Evolutionary conservation across 805 yeast species (phyloP).

Genomic region (Blastobotrys mokoenaii): DNA sequence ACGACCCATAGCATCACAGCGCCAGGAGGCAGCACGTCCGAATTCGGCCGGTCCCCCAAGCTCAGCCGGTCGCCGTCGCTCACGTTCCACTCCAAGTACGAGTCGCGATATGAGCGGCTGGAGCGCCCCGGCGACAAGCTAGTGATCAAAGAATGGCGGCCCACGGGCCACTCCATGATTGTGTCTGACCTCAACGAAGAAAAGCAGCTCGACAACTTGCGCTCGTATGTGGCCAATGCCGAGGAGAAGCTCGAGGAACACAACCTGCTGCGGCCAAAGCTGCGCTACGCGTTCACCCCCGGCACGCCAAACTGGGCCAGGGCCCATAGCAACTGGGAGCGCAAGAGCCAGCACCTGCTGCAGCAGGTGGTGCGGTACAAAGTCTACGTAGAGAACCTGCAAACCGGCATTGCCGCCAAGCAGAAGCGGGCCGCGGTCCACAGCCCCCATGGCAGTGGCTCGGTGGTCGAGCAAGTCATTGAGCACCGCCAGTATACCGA

Average conservation of each 20-base stretch:
- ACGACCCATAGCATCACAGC: neutral
- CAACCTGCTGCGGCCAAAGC: conserved; percentile 30
- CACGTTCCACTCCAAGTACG: conserved; percentile 6
- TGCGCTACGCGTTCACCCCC: conserved; percentile 30
- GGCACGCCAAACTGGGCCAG: conserved; percentile 19
- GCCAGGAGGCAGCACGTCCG: too few species aligned
- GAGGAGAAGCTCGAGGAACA: conserved; percentile 37
- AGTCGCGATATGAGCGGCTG: too few species aligned
- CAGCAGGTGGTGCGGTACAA: conserved; percentile 25
- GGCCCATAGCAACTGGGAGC: conserved; percentile 29
- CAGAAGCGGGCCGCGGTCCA: neutral
- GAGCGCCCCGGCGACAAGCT: conserved; percentile 20
- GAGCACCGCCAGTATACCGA: too few species aligned
- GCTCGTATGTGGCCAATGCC: conserved; percentile 34
- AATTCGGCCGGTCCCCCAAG: neutral
- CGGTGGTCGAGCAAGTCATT: too few species aligned
- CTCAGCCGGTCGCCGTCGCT: conserved; percentile 3
- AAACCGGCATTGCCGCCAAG: conserved; percentile 17
- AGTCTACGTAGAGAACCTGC: conserved; percentile 20
- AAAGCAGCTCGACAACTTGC: conserved; percentile 35
- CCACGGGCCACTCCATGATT: conserved; percentile 26
- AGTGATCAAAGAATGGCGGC: conserved; percentile 27
- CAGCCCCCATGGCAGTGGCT: too few species aligned
- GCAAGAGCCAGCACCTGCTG: conserved; percentile 24
- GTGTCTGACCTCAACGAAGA: conserved; percentile 23